Evolutionary conservation across 2,329 filamentous ascomycete genomes (phyloP).

Genomic region (Cordyceps cicadae): DNA sequence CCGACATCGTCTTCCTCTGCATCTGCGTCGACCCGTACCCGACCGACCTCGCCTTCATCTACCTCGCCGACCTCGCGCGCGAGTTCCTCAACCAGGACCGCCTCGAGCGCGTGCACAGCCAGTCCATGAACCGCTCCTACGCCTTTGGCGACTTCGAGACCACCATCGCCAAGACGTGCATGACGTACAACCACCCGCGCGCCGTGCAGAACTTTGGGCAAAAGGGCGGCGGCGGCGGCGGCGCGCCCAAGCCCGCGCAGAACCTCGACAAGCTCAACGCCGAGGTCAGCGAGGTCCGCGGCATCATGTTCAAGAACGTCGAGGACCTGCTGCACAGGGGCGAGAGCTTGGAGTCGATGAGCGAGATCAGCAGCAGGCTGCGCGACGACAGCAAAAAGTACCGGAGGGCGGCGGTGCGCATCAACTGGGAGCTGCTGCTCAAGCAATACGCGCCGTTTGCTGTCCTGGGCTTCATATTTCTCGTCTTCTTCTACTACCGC

Average conservation of each 20-base stretch:
- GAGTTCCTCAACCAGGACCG: slow-evolving; percentile 89
- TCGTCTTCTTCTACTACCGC: slow-evolving; percentile 85
- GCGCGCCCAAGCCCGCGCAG: slow-evolving; percentile 37
- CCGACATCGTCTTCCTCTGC: slow-evolving; percentile 81
- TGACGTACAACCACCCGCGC: slow-evolving; percentile 86
- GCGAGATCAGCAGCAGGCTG: slow-evolving; percentile 79
- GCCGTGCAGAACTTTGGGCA: slow-evolving; percentile 70
- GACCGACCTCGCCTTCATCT: slow-evolving; percentile 96
- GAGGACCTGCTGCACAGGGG: slow-evolving; percentile 94
- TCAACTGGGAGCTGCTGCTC: slow-evolving; percentile 94
- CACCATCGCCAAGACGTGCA: slow-evolving; percentile 87
- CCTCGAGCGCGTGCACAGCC: slow-evolving; percentile 61
- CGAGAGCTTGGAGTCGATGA: slow-evolving; percentile 93
- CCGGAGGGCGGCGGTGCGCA: slow-evolving; percentile 79
- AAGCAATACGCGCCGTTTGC: slow-evolving; percentile 96
- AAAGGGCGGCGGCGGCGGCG: too few species aligned
- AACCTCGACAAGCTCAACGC: slow-evolving; percentile 90
- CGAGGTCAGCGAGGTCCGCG: slow-evolving; percentile 66
- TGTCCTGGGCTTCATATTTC: slow-evolving; percentile 68
- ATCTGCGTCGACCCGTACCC: slow-evolving; percentile 92
- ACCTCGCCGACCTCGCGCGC: slow-evolving; percentile 81
- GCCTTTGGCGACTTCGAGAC: slow-evolving; percentile 98
- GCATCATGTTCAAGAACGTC: slow-evolving; percentile 99
- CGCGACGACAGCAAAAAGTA: slow-evolving; percentile 94
- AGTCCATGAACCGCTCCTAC: slow-evolving; percentile 69